Percentiles rank a stretch among this genome's conserved stretches.
Evolutionary conservation across 2,329 filamentous ascomycete genomes (phyloP).

Genomic region (Colletotrichum sp.): DNA sequence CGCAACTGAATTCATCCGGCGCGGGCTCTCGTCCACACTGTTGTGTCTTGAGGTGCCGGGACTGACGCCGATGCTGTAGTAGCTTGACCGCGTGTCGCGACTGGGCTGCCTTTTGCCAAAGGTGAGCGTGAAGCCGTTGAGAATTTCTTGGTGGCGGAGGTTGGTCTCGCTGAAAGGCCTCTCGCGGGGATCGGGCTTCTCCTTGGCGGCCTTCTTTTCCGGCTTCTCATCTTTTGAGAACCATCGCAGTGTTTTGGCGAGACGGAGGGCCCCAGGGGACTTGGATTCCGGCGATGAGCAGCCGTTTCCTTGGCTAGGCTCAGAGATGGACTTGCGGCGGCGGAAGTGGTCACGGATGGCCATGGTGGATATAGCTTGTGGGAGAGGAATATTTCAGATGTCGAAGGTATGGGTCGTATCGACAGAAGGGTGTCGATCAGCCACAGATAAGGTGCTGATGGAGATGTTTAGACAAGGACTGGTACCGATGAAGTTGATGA

Average conservation of each 20-base stretch:
- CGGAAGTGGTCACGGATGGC: constrained; percentile 48
- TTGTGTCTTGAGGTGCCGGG: constrained; percentile 47
- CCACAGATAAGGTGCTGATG: not conserved
- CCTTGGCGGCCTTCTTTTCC: constrained; percentile 29
- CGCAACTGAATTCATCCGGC: not conserved
- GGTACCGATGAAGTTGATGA: not conserved
- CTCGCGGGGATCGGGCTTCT: constrained; percentile 44
- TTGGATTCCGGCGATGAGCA: constrained; percentile 24
- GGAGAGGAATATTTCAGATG: not conserved
- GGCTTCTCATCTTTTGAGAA: constrained; percentile 31
- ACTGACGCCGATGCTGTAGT: constrained; percentile 35
- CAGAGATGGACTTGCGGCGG: constrained; percentile 41
- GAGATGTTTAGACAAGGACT: not conserved
- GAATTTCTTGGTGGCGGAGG: constrained; percentile 51
- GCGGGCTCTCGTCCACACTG: constrained; percentile 33
- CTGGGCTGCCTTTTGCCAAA: constrained; percentile 38
- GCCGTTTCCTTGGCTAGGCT: constrained; percentile 37
- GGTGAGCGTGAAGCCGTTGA: constrained; percentile 49
- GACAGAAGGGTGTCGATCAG: not conserved
- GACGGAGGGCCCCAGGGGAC: constrained; percentile 10
- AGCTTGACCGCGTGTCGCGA: constrained; percentile 12
- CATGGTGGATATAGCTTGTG: constrained; percentile 32
- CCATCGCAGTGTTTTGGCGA: constrained; percentile 23
- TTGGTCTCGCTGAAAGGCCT: constrained; percentile 50
- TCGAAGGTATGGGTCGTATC: not conserved